Percentiles rank a stretch among this genome's conserved stretches.
These are phyloP conservation scores for Bjerkandera adusta DNA, from an alignment of 1,284 basidiomycete genomes.

Conservation along the genomic window DNA sequence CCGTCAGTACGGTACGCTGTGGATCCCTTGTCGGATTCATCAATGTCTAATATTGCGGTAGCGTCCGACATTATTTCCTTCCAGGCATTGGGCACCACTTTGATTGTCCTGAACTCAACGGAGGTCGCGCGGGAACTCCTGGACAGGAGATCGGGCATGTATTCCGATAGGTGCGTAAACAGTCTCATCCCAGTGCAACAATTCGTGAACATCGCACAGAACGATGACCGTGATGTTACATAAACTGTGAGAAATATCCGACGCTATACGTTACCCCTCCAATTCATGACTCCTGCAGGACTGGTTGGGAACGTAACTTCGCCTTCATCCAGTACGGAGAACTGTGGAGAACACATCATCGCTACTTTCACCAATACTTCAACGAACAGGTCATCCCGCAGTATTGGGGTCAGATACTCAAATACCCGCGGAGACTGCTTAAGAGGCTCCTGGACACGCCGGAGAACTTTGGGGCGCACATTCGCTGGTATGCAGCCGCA, in stretches of 20 bases:
- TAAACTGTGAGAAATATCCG: too few species aligned
- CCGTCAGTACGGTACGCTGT: constrained; percentile 5
- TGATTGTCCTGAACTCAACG: constrained; percentile 39
- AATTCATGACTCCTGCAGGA: too few species aligned
- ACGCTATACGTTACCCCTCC: too few species aligned
- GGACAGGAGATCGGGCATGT: constrained; percentile 36
- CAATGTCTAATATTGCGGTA: background rate
- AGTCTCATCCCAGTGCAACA: too few species aligned
- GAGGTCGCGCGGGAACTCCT: constrained; percentile 37
- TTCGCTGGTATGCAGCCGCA: constrained; percentile 2
- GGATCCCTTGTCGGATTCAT: background rate
- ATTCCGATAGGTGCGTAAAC: constrained; percentile 28
- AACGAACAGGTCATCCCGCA: constrained; percentile 33
- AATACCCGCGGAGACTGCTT: background rate
- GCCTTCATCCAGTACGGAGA: constrained; percentile 52
- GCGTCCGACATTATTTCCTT: constrained; percentile 24
- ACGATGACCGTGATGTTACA: too few species aligned
- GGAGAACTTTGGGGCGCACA: constrained; percentile 1
- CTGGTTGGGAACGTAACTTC: constrained; percentile 53
- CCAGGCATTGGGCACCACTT: constrained; percentile 26
- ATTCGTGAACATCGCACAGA: too few species aligned
- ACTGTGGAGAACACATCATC: constrained; percentile 47
- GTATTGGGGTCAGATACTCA: constrained; percentile 29
- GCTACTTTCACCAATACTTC: constrained; percentile 44
- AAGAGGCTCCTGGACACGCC: background rate